phyloP scores from a whole-genome alignment of 441 rosid species.

The Bocquillonia castaneifolia region DNA sequence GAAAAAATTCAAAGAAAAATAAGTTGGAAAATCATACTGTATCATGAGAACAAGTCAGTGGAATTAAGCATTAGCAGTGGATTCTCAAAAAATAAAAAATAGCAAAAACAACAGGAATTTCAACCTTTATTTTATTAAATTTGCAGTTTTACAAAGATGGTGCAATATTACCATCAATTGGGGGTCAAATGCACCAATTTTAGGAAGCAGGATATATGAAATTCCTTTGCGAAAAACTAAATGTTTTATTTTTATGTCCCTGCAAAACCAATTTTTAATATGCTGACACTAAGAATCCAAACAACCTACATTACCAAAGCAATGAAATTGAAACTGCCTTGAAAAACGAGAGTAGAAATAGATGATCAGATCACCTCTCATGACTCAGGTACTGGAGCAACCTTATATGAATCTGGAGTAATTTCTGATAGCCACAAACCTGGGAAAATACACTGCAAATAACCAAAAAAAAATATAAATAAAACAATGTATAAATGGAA shows the following conservation, averaged over 20 bases:
- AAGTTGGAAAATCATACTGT: neutral
- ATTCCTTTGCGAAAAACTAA: constrained; percentile 8
- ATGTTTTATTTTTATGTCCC: constrained; percentile 9
- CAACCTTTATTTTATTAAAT: constrained; percentile 21
- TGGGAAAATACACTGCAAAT: constrained; percentile 50
- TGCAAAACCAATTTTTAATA: constrained; percentile 16
- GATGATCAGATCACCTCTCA: constrained; percentile 30
- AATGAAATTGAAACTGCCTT: neutral
- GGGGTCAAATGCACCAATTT: constrained; percentile 20
- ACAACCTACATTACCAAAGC: neutral
- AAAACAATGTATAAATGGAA: neutral
- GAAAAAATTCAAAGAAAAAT: neutral
- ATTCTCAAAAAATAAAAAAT: constrained; percentile 1
- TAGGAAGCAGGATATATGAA: constrained; percentile 16
- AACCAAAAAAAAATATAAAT: constrained; percentile 2
- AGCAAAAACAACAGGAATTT: constrained; percentile 1
- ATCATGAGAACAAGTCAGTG: neutral
- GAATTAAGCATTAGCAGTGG: neutral
- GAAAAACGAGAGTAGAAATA: neutral
- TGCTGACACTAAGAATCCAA: neutral
- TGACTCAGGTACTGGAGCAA: constrained; percentile 43
- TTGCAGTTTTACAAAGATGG: constrained; percentile 28
- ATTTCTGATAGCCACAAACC: constrained; percentile 56
- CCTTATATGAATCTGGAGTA: constrained; percentile 49
- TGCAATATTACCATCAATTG: constrained; percentile 24